Evolutionary conservation across 176 grass and related monocot species (phyloP).

Genomic region (Ampelocalamus luodianensis): DNA sequence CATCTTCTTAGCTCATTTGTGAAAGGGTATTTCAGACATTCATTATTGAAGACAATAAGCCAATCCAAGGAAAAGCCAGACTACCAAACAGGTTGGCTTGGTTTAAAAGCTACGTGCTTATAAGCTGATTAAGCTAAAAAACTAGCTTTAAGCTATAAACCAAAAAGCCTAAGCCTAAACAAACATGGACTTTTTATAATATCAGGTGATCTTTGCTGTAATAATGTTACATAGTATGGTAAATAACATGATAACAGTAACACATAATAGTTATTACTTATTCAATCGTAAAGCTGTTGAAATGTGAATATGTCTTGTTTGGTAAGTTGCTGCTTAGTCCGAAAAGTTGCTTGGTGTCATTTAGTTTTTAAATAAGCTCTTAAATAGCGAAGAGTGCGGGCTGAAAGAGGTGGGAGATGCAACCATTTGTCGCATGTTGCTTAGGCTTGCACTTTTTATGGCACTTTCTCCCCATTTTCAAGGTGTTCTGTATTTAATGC

Average conservation of each 20-base stretch:
- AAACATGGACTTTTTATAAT: no score
- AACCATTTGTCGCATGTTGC: slow-evolving; percentile 1
- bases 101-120: no score
- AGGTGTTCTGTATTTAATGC: background rate
- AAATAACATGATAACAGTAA: background rate
- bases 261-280: background rate
- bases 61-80: no score
- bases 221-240: background rate
- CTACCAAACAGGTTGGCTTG: no score
- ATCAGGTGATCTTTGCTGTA: background rate
- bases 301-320: slow-evolving; percentile 15
- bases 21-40: no score
- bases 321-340: background rate
- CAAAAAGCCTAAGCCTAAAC: no score
- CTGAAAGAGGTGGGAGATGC: background rate
- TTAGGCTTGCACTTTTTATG: slow-evolving; percentile 17
- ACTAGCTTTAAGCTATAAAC: no score
- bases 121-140: no score
- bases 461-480: background rate
- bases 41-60: no score
- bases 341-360: slow-evolving; percentile 2
- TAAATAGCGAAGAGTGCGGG: background rate
- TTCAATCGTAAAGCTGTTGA: background rate
- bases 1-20: no score
- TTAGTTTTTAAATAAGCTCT: slow-evolving; percentile 10